Evolutionary conservation across 1,139 yeast species (phyloP), one percentile per base, ranked within the genome.

Genomic region (Taphrina confusa): DNA sequence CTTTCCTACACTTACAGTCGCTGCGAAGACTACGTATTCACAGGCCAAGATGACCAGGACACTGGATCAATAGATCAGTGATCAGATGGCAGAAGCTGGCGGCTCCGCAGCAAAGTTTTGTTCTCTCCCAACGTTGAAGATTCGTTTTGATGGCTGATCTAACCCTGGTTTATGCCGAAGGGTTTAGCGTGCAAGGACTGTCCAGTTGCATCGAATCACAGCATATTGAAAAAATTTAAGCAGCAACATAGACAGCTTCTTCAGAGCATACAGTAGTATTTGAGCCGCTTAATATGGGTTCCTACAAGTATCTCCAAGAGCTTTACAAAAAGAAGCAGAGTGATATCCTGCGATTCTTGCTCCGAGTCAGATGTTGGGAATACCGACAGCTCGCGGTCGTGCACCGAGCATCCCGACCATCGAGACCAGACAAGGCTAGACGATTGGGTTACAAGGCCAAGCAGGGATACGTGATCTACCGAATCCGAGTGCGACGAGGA

Each of bases 381-480:
- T 92, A 89, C 96, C 91, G 98, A 85, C 98, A 92, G 83, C 86
- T 87, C 84, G 86, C 83, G 76, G 98, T 90, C 73, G 87, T 92
- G 80, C 98, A 92, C 96, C 87, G 98, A 80, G 97, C 97, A 71
- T 74, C 95, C 65, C 90, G 92, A 80, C 98, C 98, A 75, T 87
- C 97, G 73, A 91, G 97, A 82, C 98, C 98, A 79, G 98, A 92
- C 82, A 92, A 92, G 92, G 98, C 98, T 74, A 92, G 97, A 85
- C 89, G 96, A 81, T 85, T 92, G 76, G 98, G 98, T 72, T 92
- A 92, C 97, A 92, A 92, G 87, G 98, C 98, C 81, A 92, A 92
- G 87, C 98, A 92, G 83, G 98, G 98, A 73, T 92, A 88, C 78
- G 97, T 88, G 71, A 83, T 92, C 84, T 92, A 81, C 96, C 87